Base-by-base conservation (phyloP, 2,329 filamentous ascomycete genomes). In the Pleoardoris graminearum region DNA sequence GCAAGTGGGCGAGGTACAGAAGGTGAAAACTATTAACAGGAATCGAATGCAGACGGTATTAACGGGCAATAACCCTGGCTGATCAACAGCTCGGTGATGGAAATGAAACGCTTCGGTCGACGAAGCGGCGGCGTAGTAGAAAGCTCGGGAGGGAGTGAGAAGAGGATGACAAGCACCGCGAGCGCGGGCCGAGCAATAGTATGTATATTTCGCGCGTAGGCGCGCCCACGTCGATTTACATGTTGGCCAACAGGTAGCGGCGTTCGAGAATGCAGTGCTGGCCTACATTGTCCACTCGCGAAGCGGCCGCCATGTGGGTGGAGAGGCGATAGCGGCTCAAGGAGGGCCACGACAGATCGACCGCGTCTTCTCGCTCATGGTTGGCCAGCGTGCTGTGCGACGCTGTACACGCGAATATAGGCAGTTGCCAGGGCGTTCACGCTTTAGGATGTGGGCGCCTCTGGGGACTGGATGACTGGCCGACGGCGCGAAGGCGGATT, bases 51-150 rank as follows among this genome's bases (percentile, higher is more conserved):
- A 46, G 39, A 48, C 33, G 49, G 60, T 69, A 69, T 73, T 70
- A 69, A 62, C 51, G 68, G 70, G 69, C 65, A 60, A 70, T 65
- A 67, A 66, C 67, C 70, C 69, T 55, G 48, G 60, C 70, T 72
- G 77, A 63, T 79, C 77, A 75, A 78, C 77, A 75, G 77, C 67
- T 60, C 60, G 65, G 60, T 63, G 50, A 62, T 66, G 63, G 65
- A 65, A 68, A 69, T 62, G 63, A 62, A 62, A 63, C 63, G 66
- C 74, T 75, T 76, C 76, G 76, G 68, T 77, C 75, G 76, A 78
- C 76, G 76, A 76, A 74, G 67, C 54, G 55, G 54, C 55, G 51
- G 48, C 53, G 35, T 56, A n/a, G n/a, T n/a, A 59, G 57, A 63
- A 54, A 54, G 58, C 67, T 65, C 66, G 58, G 61, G 65, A 17